Evolutionary conservation across 805 yeast species (phyloP).

Genomic region (Starmerella kuoi): DNA sequence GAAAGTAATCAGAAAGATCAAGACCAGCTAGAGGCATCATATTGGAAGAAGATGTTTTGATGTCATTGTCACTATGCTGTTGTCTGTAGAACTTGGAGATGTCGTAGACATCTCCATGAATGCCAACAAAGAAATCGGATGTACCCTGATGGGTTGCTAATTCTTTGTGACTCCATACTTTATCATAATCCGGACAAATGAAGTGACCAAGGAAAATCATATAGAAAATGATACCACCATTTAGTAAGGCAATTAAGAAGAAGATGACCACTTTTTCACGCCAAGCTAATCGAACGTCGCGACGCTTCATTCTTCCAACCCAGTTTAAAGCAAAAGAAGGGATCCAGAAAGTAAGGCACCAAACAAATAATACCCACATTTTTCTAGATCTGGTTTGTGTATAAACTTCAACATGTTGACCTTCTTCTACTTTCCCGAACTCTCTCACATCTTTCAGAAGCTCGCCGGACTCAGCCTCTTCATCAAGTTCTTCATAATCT

Average conservation of each 20-base stretch:
- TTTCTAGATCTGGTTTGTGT: slow-evolving; percentile 26
- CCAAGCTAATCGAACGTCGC: slow-evolving; percentile 35
- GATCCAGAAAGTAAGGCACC: slow-evolving; percentile 34
- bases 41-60: slow-evolving; percentile 25
- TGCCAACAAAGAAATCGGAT: slow-evolving; percentile 30
- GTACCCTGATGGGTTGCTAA: slow-evolving; percentile 30
- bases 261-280: slow-evolving; percentile 33
- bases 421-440: slow-evolving; percentile 26
- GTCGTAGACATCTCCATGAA: slow-evolving; percentile 33
- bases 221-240: slow-evolving; percentile 32
- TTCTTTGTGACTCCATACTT: slow-evolving; percentile 32
- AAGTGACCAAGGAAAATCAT: slow-evolving; percentile 33
- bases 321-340: slow-evolving; percentile 29
- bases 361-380: slow-evolving; percentile 32
- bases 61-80: slow-evolving; percentile 33
- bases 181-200: slow-evolving; percentile 33
- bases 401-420: slow-evolving; percentile 26
- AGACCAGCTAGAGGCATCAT: slow-evolving; percentile 33
- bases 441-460: slow-evolving; percentile 21
- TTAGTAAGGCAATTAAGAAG: slow-evolving; percentile 28
- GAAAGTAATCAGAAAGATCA: slow-evolving; percentile 32
- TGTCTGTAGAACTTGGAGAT: slow-evolving; percentile 31
- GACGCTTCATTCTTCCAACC: slow-evolving; percentile 32
- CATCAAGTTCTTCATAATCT: slow-evolving; percentile 28
- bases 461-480: slow-evolving; percentile 21